These are phyloP conservation scores for Sphaerostilbella broomeana DNA, from an alignment of 2,329 filamentous ascomycete genomes.

Conservation along the genomic window DNA sequence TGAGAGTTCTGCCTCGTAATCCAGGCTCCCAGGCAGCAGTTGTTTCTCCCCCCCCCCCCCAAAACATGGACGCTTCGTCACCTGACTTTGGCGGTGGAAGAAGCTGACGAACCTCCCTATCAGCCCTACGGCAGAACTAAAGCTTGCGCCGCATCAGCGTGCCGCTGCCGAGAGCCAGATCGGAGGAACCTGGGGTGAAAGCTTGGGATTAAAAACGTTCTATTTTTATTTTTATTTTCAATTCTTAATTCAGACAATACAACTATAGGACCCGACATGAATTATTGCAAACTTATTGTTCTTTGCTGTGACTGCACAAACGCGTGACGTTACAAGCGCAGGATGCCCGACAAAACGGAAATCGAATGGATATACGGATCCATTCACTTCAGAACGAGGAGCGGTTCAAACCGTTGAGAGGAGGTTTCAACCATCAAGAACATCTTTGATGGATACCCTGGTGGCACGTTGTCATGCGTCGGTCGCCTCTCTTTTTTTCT, in stretches of 20 bases:
- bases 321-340: too few species aligned
- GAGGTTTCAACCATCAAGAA: neutral
- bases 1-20: neutral
- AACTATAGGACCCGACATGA: neutral
- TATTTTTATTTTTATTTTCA: constrained; percentile 1
- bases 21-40: constrained; percentile 9
- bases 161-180: constrained; percentile 12
- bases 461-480: constrained; percentile 11
- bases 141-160: constrained; percentile 12
- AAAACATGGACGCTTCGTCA: constrained; percentile 4
- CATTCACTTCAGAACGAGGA: neutral
- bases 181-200: constrained; percentile 10
- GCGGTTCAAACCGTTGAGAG: neutral
- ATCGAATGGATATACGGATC: neutral
- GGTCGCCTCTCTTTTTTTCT: constrained; percentile 9
- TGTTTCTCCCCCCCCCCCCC: too few species aligned
- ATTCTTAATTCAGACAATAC: neutral
- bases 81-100: constrained; percentile 9
- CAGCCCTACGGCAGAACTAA: constrained; percentile 13
- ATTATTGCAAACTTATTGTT: neutral
- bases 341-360: neutral
- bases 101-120: constrained; percentile 8
- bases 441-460: constrained; percentile 4
- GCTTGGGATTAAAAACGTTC: constrained; percentile 6
- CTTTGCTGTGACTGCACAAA: neutral